phyloP scores from a whole-genome alignment of 768 basidiomycete species.

The Stropharia rugosoannulata region DNA sequence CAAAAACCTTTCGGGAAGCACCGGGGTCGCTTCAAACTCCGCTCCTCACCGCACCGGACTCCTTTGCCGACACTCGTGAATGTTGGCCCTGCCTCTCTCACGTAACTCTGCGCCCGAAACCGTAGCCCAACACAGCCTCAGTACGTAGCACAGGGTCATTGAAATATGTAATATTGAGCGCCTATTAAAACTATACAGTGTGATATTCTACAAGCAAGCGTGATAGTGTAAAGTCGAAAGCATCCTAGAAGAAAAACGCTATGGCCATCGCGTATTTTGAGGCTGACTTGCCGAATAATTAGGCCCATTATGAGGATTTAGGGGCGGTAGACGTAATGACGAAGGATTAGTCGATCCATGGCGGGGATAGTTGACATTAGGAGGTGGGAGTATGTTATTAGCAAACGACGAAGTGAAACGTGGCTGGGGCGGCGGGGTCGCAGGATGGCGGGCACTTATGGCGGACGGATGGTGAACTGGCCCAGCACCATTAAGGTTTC shows the following conservation, averaged over 20 bases:
- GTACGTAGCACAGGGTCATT: not conserved
- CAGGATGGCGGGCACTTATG: slow-evolving; percentile 14
- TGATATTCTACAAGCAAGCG: not conserved
- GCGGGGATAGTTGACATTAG: slow-evolving; percentile 5
- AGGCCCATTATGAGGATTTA: slow-evolving; percentile 10
- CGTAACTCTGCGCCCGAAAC: not conserved
- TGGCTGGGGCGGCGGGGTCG: slow-evolving; percentile 20
- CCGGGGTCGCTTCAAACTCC: slow-evolving; percentile 47
- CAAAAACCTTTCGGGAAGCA: slow-evolving; percentile 47
- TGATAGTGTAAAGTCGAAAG: slow-evolving; percentile 2
- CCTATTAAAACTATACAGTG: slow-evolving; percentile 4
- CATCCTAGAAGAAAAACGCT: slow-evolving; percentile 3
- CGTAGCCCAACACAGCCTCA: not conserved
- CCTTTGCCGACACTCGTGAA: slow-evolving; percentile 6
- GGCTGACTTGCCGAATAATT: slow-evolving; percentile 13
- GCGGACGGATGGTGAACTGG: slow-evolving; percentile 13
- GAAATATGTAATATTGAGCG: not conserved
- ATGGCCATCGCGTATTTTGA: slow-evolving; percentile 18
- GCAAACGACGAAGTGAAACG: slow-evolving; percentile 13
- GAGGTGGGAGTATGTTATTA: slow-evolving; percentile 19
- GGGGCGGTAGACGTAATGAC: slow-evolving; percentile 23
- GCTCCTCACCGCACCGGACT: slow-evolving; percentile 28
- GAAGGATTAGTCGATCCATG: slow-evolving; percentile 11
- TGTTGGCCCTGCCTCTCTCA: not conserved
- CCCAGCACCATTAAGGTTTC: slow-evolving; percentile 10